Percentiles rank a stretch among this genome's conserved stretches.
These are phyloP conservation scores for Trichoderma semiorbis DNA, from an alignment of 2,329 filamentous ascomycete species.

Conservation along the genomic window DNA sequence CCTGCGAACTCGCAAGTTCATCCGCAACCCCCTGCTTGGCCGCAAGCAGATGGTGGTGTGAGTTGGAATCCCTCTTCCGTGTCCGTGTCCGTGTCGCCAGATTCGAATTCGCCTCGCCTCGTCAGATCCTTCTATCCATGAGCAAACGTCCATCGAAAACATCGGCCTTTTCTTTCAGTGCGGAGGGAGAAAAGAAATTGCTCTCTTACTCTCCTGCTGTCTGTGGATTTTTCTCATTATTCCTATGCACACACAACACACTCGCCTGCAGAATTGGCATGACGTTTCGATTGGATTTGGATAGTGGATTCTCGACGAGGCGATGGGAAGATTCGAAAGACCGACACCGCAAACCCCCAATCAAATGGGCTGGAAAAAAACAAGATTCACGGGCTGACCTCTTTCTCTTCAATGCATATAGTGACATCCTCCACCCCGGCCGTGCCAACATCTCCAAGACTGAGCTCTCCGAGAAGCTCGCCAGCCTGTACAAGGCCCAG, in stretches of 20 bases:
- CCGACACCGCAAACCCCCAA: background rate
- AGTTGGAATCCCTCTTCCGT: constrained; percentile 42
- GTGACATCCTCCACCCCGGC: constrained; percentile 99
- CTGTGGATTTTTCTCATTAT: background rate
- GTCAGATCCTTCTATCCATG: background rate
- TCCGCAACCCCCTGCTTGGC: constrained; percentile 97
- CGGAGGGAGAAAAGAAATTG: background rate
- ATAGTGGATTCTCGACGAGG: background rate
- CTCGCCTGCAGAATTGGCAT: background rate
- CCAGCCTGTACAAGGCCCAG: constrained; percentile 94
- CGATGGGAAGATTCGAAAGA: background rate
- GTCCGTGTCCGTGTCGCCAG: background rate
- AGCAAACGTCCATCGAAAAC: background rate
- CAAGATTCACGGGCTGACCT: constrained; percentile 4
- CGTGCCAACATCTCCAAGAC: constrained; percentile 99
- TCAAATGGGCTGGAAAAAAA: background rate
- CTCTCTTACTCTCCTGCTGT: background rate
- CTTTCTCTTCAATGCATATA: constrained; percentile 48
- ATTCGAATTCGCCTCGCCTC: background rate
- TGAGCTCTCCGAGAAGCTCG: constrained; percentile 93
- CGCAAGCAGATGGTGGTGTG: constrained; percentile 99
- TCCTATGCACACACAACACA: background rate
- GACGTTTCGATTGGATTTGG: background rate
- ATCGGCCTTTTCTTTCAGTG: background rate
- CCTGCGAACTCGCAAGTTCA: constrained; percentile 99